phyloP scores from a whole-genome alignment of 441 rosid genomes.

The Bocquillonia castaneifolia region DNA sequence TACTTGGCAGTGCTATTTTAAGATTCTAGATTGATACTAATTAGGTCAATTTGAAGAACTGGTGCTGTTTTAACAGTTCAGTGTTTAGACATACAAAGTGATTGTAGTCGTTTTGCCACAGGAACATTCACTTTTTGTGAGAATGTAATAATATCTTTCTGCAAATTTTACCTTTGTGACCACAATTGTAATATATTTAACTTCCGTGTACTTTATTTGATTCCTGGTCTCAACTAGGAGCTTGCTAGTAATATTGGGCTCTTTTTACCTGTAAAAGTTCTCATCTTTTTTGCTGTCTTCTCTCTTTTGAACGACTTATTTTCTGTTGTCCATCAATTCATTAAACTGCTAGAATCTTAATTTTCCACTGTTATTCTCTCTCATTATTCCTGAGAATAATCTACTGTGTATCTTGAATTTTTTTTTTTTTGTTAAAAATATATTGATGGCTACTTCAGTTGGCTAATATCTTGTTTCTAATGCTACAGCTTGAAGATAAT shows the following conservation, averaged over 20 bases:
- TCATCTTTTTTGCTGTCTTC: background rate
- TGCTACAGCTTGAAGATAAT: constrained; percentile 57
- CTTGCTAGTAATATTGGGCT: background rate
- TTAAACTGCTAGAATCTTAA: background rate
- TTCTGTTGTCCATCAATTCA: background rate
- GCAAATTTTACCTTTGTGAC: background rate
- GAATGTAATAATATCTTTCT: background rate
- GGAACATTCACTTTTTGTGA: background rate
- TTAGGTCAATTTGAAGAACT: background rate
- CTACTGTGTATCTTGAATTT: background rate
- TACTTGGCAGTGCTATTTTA: background rate
- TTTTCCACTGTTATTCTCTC: background rate
- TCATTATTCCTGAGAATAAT: background rate
- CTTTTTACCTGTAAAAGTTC: background rate
- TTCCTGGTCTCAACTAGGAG: background rate
- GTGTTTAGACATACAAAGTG: background rate
- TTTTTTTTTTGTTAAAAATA: background rate
- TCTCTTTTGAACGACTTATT: background rate
- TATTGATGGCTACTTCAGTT: constrained; percentile 9
- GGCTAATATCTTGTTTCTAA: constrained; percentile 19
- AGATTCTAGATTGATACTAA: background rate
- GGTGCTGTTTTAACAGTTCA: background rate
- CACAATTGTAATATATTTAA: background rate
- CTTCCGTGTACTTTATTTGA: background rate
- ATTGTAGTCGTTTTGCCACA: background rate